A percentile compares a stretch with the other conserved stretches of the same genome.
Conservation (phyloP, 768 basidiomycete species). For the Boletus rufocinnamomeus region DNA sequence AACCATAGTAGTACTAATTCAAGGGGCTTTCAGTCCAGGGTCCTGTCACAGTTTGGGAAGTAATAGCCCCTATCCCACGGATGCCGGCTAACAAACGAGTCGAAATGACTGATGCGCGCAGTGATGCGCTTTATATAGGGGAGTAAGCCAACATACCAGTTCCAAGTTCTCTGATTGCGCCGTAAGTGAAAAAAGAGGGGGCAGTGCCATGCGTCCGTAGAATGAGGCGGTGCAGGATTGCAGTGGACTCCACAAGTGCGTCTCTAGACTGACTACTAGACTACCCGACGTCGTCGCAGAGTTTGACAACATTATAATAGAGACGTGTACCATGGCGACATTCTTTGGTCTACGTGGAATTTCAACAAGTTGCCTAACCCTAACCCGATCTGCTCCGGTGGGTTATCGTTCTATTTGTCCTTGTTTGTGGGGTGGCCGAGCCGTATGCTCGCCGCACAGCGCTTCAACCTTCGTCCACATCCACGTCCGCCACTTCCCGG, state of each 20-base stretch:
- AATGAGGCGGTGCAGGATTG: constrained; percentile 10
- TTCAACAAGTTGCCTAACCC: constrained; percentile 15
- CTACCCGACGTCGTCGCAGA: not conserved
- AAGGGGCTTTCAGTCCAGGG: not conserved
- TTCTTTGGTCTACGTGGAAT: not conserved
- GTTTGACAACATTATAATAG: not conserved
- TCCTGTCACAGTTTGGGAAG: not conserved
- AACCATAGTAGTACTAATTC: not conserved
- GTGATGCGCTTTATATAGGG: not conserved
- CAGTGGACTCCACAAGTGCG: not conserved
- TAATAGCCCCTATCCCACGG: not conserved
- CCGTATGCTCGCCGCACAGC: constrained; percentile 27
- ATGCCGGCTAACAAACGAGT: constrained; percentile 17
- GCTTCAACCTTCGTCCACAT: constrained; percentile 26
- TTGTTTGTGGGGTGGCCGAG: constrained; percentile 32
- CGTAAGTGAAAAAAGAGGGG: not conserved
- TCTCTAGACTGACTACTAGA: not conserved
- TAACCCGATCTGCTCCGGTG: constrained; percentile 15
- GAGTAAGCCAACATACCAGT: not conserved
- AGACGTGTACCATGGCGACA: constrained; percentile 15
- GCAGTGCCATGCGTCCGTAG: not conserved
- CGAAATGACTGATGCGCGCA: not conserved
- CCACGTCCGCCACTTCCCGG: constrained; percentile 15
- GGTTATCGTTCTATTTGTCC: constrained; percentile 17
- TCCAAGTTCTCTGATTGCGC: not conserved